phyloP scores from a whole-genome alignment of 2,329 filamentous ascomycete species.

The Venturia effusa region DNA sequence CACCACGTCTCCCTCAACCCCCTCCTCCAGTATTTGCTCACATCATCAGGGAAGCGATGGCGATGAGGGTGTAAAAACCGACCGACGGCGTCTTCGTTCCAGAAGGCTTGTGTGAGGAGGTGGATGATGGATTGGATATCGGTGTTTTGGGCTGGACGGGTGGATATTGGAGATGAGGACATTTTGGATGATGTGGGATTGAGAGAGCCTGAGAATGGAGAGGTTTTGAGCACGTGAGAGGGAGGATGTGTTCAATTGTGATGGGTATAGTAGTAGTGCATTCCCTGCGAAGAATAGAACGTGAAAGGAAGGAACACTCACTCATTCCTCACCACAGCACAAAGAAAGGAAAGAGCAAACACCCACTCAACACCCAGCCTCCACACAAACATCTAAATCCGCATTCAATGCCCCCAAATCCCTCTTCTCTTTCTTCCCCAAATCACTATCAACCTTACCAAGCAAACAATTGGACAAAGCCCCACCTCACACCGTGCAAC shows the following conservation, averaged over 20 bases:
- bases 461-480: not conserved
- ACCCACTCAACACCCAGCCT: too few relatives aligned
- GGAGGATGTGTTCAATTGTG: too few relatives aligned
- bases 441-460: too few relatives aligned
- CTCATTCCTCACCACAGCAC: too few relatives aligned
- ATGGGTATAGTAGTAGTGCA: too few relatives aligned
- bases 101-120: slow-evolving; percentile 19
- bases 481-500: not conserved
- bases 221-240: not conserved
- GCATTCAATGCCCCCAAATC: too few relatives aligned
- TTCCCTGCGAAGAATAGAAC: too few relatives aligned
- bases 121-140: slow-evolving; percentile 17
- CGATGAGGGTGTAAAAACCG: slow-evolving; percentile 20
- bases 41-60: slow-evolving; percentile 18
- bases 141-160: slow-evolving; percentile 15
- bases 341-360: too few relatives aligned
- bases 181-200: not conserved
- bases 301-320: too few relatives aligned
- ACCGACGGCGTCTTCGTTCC: slow-evolving; percentile 22
- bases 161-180: slow-evolving; percentile 12
- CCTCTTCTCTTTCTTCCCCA: too few relatives aligned
- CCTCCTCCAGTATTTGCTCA: slow-evolving; percentile 19
- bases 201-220: not conserved
- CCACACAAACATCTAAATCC: too few relatives aligned
- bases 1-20: slow-evolving; percentile 15